Base-by-base conservation (phyloP, 2,329 filamentous ascomycete genomes). In the Fusarium multiceps region DNA sequence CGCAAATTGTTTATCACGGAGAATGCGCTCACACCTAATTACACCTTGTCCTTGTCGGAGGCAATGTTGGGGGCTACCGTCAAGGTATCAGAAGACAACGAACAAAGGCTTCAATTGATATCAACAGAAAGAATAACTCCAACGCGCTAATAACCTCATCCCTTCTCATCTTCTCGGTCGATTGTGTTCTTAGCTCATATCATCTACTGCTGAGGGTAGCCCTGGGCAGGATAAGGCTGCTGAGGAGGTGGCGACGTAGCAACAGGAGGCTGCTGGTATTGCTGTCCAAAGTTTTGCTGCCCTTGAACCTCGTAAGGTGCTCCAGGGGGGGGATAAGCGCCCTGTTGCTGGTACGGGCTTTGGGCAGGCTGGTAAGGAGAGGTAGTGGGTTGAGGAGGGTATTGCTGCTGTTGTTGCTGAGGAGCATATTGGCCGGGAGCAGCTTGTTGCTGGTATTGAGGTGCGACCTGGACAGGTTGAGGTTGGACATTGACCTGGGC, bases 291-390 rank as follows among this genome's bases (percentile, higher is more conserved):
- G 54, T 57, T 66, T 42, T 68, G 73, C 51, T 69, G 66, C 0
- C 55, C 56, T 3, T 71, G 63, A 58, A 68, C 14, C 66, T 75
- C 64, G 32, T 75, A 74, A 13, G 67, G 49, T 4, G 66, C 50
- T 12, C 63, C 45, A 9, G 74, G 73, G 27, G 74, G 68, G 18
- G 73, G 71, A 34, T 76, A 78, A 4, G 71, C 66, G 16, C 74
- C 55, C 41, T 76, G 70, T 55, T 74, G 74, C 60, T 78, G 73
- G 59, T 78, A 77, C 18, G 77, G 73, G 69, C 74, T 75, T 30
- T 72, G 74, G 0, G 70, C 27, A 20, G 74, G 73, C 21, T 71
- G 69, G 50, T 72, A 74, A 16, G 63, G 61, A 48, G 55, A 40
- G 20, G 63, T 46, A 5, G 67, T 55, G 14, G 42, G 37, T 9